Conservation (phyloP, 352 stramenopile species). For the Albugo laibachii region DNA sequence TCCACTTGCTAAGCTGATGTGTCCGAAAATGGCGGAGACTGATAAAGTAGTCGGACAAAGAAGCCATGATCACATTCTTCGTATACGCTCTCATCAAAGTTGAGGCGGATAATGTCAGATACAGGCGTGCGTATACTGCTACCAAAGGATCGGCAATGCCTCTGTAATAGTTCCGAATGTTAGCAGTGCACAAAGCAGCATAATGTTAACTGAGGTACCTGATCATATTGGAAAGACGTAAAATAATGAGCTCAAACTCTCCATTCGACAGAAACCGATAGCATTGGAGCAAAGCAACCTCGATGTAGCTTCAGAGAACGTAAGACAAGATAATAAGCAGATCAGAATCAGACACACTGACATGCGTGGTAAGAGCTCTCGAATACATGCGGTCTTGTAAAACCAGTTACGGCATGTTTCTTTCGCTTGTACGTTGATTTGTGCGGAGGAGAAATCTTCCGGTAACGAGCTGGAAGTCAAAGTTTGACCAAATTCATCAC, state of each 20-base stretch:
- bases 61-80: slow-evolving; percentile 34
- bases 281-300: slow-evolving; percentile 73
- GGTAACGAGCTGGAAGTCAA: slow-evolving; percentile 22
- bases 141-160: slow-evolving; percentile 78
- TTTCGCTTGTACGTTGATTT: slow-evolving; percentile 75
- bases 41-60: slow-evolving; percentile 81
- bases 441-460: slow-evolving; percentile 46
- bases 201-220: slow-evolving; percentile 25
- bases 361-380: slow-evolving; percentile 81
- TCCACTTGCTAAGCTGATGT: slow-evolving; percentile 27
- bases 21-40: slow-evolving; percentile 49
- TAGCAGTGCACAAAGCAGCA: slow-evolving; percentile 4
- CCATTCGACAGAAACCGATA: slow-evolving; percentile 81
- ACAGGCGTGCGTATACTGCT: slow-evolving; percentile 67
- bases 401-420: slow-evolving; percentile 89
- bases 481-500: slow-evolving; percentile 32
- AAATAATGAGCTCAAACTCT: slow-evolving; percentile 75
- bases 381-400: slow-evolving; percentile 87
- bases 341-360: slow-evolving; percentile 12
- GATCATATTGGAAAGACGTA: slow-evolving; percentile 70
- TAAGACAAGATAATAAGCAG: neutral
- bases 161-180: slow-evolving; percentile 14
- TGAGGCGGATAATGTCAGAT: slow-evolving; percentile 48
- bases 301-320: slow-evolving; percentile 34
- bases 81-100: slow-evolving; percentile 26